phyloP scores from a whole-genome alignment of 768 basidiomycete genomes.

The Dentipellis fragilis region DNA sequence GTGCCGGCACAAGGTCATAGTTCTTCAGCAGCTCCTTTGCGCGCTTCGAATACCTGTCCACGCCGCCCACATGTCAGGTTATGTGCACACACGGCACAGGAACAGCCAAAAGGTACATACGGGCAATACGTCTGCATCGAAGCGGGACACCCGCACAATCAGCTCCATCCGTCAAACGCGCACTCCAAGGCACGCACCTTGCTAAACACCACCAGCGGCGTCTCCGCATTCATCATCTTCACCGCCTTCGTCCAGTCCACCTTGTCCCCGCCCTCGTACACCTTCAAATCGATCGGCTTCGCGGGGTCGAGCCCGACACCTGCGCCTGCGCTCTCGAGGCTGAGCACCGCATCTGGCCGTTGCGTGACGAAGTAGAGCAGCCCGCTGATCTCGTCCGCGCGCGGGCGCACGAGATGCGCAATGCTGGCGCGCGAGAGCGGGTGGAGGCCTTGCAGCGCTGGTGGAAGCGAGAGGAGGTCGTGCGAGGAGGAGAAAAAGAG shows the following conservation, averaged over 20 bases:
- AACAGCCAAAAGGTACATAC: conserved; percentile 24
- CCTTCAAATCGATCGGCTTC: conserved; percentile 36
- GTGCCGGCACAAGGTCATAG: conserved; percentile 53
- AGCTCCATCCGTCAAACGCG: background rate
- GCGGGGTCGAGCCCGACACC: conserved; percentile 25
- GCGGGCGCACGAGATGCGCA: conserved; percentile 5
- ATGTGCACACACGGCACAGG: background rate
- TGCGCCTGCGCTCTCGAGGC: conserved; percentile 8
- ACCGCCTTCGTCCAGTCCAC: conserved; percentile 31
- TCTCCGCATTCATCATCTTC: conserved; percentile 31
- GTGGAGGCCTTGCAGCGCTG: conserved; percentile 3
- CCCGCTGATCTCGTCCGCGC: conserved; percentile 48
- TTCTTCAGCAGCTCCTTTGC: conserved; percentile 54
- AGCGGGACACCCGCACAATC: background rate
- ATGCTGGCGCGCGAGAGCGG: conserved; percentile 10
- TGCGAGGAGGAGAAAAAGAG: conserved; percentile 12
- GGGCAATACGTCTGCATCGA: conserved; percentile 61
- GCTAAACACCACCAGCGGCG: conserved; percentile 73
- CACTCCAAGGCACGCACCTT: conserved; percentile 38
- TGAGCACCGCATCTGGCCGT: conserved; percentile 31
- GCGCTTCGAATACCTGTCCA: conserved; percentile 42
- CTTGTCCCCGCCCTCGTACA: conserved; percentile 43
- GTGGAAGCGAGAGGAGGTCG: background rate
- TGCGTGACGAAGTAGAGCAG: conserved; percentile 57
- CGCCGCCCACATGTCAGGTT: background rate